Evolutionary conservation across 108 stramenopile species (phyloP).

Genomic region (Discostella pseudostelligera): DNA sequence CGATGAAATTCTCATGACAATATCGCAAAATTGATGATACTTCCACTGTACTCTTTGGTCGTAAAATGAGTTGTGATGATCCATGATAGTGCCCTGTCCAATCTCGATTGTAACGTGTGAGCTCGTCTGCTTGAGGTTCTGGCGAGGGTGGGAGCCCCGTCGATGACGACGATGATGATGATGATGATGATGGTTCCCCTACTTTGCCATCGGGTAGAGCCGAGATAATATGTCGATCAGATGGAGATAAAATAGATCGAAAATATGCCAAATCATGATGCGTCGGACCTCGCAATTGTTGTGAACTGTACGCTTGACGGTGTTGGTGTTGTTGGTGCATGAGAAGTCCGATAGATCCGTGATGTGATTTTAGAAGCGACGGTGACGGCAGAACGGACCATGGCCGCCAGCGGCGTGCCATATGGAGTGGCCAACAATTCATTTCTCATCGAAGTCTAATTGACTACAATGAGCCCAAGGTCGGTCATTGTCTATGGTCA

Average conservation of each 20-base stretch:
- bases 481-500: too few species aligned
- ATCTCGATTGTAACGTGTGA: constrained; percentile 54
- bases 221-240: constrained; percentile 20
- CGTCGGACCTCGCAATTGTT: constrained; percentile 16
- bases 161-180: too few species aligned
- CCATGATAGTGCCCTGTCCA: constrained; percentile 67
- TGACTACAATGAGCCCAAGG: too few species aligned
- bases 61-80: constrained; percentile 53
- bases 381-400: background rate
- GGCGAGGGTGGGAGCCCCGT: background rate
- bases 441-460: too few species aligned
- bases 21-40: constrained; percentile 85
- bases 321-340: background rate
- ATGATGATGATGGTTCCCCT: too few species aligned
- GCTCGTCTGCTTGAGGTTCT: constrained; percentile 9
- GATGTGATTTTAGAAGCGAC: background rate
- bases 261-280: constrained; percentile 31
- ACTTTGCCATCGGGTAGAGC: background rate
- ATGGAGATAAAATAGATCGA: constrained; percentile 37
- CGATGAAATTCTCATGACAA: constrained; percentile 70
- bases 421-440: too few species aligned
- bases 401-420: background rate
- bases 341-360: background rate
- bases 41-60: constrained; percentile 62
- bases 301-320: background rate